phyloP scores from a whole-genome alignment of 164 flowering plant species.

The Sextonia rubra region DNA sequence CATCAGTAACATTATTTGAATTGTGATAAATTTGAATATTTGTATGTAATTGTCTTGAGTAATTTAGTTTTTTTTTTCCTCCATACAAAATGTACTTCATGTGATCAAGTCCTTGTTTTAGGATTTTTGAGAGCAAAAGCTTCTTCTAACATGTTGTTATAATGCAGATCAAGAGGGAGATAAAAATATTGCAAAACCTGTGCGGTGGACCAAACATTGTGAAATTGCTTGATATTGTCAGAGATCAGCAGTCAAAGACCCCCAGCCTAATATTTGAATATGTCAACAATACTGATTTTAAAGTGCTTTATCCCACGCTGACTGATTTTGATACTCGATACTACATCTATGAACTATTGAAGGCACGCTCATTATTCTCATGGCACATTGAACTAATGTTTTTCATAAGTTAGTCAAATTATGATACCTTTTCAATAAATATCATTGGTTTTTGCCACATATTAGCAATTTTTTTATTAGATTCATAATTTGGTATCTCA shows the following conservation, averaged over 20 bases:
- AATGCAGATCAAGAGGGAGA: constrained; percentile 95
- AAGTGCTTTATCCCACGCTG: constrained; percentile 97
- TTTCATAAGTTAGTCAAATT: not conserved
- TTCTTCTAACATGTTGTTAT: not conserved
- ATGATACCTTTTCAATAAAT: too few relatives aligned
- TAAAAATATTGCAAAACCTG: constrained; percentile 89
- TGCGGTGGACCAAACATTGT: constrained; percentile 98
- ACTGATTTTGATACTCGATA: constrained; percentile 84
- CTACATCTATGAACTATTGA: constrained; percentile 88
- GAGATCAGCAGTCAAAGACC: constrained; percentile 98
- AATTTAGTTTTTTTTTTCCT: not conserved
- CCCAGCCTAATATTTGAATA: constrained; percentile 94
- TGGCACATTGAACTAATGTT: not conserved
- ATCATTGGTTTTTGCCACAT: too few relatives aligned
- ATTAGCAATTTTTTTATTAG: too few relatives aligned
- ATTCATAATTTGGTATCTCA: too few relatives aligned
- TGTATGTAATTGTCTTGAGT: not conserved
- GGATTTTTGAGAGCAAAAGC: not conserved
- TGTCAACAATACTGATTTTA: constrained; percentile 93
- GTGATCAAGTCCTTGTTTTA: not conserved
- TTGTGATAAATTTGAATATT: not conserved
- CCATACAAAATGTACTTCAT: not conserved
- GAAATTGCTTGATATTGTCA: constrained; percentile 92
- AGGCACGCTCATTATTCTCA: constrained; percentile 43
- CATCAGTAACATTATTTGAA: not conserved